Evolutionary conservation across 2,329 filamentous ascomycete species (phyloP).

Genomic region (Calonectria crousiana): DNA sequence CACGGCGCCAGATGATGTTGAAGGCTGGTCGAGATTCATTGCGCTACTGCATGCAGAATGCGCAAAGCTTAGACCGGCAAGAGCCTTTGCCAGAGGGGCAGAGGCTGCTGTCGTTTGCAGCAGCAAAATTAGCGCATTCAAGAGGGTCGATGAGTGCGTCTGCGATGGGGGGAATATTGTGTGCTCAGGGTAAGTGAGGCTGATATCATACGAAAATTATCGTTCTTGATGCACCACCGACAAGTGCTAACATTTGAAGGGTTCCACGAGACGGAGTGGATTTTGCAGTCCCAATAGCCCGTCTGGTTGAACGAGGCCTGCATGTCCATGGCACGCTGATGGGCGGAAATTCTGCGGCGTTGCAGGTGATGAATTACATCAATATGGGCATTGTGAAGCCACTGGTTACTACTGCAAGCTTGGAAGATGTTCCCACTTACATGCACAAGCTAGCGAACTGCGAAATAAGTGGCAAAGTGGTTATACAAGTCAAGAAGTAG

Average conservation of each 20-base stretch:
- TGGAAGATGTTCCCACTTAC: background rate
- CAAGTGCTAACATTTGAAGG: background rate
- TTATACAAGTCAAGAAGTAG: background rate
- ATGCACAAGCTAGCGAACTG: background rate
- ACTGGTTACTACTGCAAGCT: background rate
- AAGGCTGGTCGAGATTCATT: background rate
- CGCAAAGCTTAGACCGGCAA: background rate
- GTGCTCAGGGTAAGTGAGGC: background rate
- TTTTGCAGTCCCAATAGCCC: background rate
- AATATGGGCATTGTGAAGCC: background rate
- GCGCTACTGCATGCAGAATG: background rate
- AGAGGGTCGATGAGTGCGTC: background rate
- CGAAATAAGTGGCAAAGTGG: background rate
- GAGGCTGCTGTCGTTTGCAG: background rate
- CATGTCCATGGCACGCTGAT: background rate
- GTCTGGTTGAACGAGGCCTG: background rate
- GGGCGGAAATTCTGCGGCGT: background rate
- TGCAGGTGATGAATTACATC: conserved; percentile 1
- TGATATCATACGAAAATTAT: background rate
- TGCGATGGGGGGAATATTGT: conserved; percentile 9
- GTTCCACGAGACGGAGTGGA: background rate
- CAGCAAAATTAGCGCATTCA: background rate
- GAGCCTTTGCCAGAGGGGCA: background rate
- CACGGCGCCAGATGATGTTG: background rate
- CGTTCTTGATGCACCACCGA: background rate